Evolutionary conservation across 768 basidiomycete species (phyloP).

Genomic region (Postia placenta): DNA sequence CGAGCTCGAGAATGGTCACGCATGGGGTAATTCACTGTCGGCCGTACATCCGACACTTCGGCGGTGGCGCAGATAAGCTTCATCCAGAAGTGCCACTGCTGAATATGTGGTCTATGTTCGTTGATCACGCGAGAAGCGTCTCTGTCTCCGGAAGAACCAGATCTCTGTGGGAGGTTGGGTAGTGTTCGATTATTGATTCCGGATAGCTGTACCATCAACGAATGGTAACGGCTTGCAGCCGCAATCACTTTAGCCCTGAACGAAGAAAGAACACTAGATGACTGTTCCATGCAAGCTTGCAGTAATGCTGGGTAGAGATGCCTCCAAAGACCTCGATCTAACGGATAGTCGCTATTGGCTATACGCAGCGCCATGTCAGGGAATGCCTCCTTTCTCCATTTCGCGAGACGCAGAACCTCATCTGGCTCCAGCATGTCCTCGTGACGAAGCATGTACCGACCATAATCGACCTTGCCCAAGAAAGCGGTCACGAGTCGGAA

Average conservation of each 20-base stretch:
- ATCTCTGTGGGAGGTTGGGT: slow-evolving; percentile 37
- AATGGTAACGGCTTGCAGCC: slow-evolving; percentile 64
- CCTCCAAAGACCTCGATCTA: slow-evolving; percentile 70
- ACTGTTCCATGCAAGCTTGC: slow-evolving; percentile 45
- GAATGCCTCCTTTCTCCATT: slow-evolving; percentile 56
- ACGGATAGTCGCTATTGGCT: slow-evolving; percentile 62
- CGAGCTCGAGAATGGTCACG: slow-evolving; percentile 66
- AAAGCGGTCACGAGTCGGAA: slow-evolving; percentile 47
- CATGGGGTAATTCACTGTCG: slow-evolving; percentile 41
- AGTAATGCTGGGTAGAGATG: slow-evolving; percentile 65
- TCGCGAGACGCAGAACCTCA: slow-evolving; percentile 55
- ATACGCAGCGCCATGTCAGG: slow-evolving; percentile 58
- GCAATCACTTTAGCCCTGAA: slow-evolving; percentile 66
- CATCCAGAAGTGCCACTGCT: slow-evolving; percentile 83
- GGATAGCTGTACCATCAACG: slow-evolving; percentile 65
- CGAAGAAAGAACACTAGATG: slow-evolving; percentile 36
- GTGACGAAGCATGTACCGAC: slow-evolving; percentile 49
- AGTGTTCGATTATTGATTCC: slow-evolving; percentile 58
- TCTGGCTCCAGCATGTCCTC: slow-evolving; percentile 60
- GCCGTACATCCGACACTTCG: slow-evolving; percentile 54
- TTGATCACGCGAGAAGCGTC: slow-evolving; percentile 46
- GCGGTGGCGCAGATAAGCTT: slow-evolving; percentile 84
- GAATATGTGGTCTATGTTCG: slow-evolving; percentile 54
- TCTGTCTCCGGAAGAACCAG: slow-evolving; percentile 35
- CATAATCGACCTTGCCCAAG: slow-evolving; percentile 40